Conservation (phyloP, 2,329 filamentous ascomycete genomes). For the Ascochyta rabiei region DNA sequence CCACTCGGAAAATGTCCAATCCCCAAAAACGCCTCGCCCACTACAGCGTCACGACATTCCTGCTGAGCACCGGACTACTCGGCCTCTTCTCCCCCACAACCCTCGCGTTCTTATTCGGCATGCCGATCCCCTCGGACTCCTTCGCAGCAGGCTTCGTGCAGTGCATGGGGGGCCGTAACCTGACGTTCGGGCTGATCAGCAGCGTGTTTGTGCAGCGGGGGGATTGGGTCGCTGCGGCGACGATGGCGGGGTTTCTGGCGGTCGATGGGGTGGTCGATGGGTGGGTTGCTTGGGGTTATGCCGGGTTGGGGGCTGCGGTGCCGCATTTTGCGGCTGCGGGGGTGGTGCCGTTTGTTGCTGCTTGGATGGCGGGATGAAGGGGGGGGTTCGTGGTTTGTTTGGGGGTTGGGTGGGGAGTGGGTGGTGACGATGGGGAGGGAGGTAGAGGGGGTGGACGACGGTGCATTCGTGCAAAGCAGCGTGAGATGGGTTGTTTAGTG, state of each 20-base stretch:
- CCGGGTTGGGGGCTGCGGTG: conserved; percentile 6
- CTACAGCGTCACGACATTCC: conserved; percentile 18
- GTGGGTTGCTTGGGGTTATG: conserved; percentile 18
- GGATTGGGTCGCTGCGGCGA: conserved; percentile 11
- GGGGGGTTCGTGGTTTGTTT: too few species aligned
- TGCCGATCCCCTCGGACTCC: conserved; percentile 19
- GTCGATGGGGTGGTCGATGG: conserved; percentile 22
- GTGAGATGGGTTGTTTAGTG: too few species aligned
- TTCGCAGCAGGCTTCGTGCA: conserved; percentile 25
- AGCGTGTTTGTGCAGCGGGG: conserved; percentile 11
- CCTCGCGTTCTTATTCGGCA: conserved; percentile 18
- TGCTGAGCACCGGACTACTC: conserved; percentile 18
- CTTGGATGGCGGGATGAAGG: conserved; percentile 15
- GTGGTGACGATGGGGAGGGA: too few species aligned
- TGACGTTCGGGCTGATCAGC: conserved; percentile 22
- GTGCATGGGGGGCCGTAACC: conserved; percentile 24
- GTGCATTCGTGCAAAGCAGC: too few species aligned
- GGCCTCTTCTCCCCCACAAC: conserved; percentile 19
- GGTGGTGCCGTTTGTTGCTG: conserved; percentile 16
- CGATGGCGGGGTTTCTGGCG: conserved; percentile 21
- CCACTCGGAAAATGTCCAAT: too few species aligned
- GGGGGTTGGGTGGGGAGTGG: too few species aligned
- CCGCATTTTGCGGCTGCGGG: conserved; percentile 24
- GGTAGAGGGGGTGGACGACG: too few species aligned
- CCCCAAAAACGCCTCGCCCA: conserved; percentile 17